Percentiles rank a stretch among this genome's conserved stretches.
Evolutionary conservation across 495 filamentous ascomycete genomes (phyloP).

Genomic region (Penicillium fimorum): DNA sequence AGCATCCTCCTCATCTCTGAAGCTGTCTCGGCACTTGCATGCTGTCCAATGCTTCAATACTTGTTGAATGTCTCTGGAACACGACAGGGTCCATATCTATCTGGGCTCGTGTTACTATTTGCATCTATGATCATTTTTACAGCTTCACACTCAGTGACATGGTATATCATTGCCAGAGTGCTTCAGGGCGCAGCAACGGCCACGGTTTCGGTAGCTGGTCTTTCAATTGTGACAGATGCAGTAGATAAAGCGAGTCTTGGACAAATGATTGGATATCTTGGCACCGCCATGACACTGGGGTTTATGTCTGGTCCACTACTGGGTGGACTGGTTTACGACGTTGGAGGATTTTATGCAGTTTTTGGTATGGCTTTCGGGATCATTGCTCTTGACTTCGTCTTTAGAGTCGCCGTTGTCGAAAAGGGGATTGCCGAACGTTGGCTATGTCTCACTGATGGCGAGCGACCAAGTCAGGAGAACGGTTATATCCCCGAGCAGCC

Average conservation of each 20-base stretch:
- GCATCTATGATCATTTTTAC: slow-evolving; percentile 65
- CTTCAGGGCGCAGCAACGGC: slow-evolving; percentile 69
- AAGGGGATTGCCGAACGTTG: slow-evolving; percentile 66
- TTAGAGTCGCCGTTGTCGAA: slow-evolving; percentile 65
- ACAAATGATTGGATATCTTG: slow-evolving; percentile 65
- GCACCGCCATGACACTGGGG: slow-evolving; percentile 60
- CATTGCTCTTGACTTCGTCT: slow-evolving; percentile 58
- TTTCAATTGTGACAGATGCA: slow-evolving; percentile 71
- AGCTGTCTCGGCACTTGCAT: slow-evolving; percentile 17
- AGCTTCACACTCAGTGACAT: slow-evolving; percentile 56
- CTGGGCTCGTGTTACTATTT: slow-evolving; percentile 61
- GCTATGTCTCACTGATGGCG: slow-evolving; percentile 21
- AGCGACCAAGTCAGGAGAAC: slow-evolving; percentile 11
- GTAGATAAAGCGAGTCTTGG: slow-evolving; percentile 60
- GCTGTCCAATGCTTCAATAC: slow-evolving; percentile 20
- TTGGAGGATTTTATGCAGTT: slow-evolving; percentile 63
- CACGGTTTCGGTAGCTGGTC: slow-evolving; percentile 64
- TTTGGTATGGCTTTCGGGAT: slow-evolving; percentile 65
- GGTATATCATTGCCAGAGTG: slow-evolving; percentile 61
- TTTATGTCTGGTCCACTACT: slow-evolving; percentile 66
- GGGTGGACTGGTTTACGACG: slow-evolving; percentile 66
- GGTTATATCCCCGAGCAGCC: slow-evolving; percentile 7
- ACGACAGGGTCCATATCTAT: slow-evolving; percentile 60
- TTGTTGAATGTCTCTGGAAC: slow-evolving; percentile 16
- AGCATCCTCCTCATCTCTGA: slow-evolving; percentile 22